These are phyloP conservation scores for Magnaporthales sp. DNA, from an alignment of 2,329 filamentous ascomycete genomes.

Conservation along the genomic window DNA sequence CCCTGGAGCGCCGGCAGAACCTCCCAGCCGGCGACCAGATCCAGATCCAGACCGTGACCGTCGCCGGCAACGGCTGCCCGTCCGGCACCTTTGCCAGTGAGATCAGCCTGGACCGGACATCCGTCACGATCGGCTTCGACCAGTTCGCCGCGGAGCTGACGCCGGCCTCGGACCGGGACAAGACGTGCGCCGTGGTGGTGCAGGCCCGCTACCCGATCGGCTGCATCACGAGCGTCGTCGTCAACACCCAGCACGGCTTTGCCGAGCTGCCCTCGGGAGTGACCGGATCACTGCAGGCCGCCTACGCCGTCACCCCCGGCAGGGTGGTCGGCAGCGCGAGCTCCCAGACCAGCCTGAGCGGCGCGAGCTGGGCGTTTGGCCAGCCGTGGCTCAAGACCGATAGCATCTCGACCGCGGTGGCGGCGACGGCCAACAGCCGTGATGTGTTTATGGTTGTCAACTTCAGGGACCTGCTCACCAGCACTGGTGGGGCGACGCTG, in stretches of 20 bases:
- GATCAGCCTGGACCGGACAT: constrained; percentile 3
- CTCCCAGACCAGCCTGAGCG: background rate
- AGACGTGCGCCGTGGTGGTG: background rate
- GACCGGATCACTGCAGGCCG: background rate
- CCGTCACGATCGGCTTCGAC: constrained; percentile 3
- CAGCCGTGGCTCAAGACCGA: constrained; percentile 4
- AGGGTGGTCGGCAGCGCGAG: background rate
- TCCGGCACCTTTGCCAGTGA: background rate
- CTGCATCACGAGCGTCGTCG: background rate
- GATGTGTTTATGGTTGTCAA: background rate
- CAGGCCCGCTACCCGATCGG: background rate
- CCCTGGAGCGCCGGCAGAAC: background rate
- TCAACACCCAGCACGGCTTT: constrained; percentile 4
- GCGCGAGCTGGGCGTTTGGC: background rate
- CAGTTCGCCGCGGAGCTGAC: background rate
- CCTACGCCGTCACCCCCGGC: background rate
- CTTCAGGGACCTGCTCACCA: background rate
- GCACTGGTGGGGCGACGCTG: background rate
- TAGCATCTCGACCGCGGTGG: background rate
- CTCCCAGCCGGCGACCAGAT: constrained; percentile 1
- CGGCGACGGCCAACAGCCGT: background rate
- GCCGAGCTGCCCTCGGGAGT: background rate
- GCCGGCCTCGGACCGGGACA: background rate
- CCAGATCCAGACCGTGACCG: background rate
- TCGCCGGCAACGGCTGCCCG: constrained; percentile 1